These are phyloP conservation scores for Uncinocarpus reesii DNA, from an alignment of 2,329 filamentous ascomycete species.

Conservation along the genomic window DNA sequence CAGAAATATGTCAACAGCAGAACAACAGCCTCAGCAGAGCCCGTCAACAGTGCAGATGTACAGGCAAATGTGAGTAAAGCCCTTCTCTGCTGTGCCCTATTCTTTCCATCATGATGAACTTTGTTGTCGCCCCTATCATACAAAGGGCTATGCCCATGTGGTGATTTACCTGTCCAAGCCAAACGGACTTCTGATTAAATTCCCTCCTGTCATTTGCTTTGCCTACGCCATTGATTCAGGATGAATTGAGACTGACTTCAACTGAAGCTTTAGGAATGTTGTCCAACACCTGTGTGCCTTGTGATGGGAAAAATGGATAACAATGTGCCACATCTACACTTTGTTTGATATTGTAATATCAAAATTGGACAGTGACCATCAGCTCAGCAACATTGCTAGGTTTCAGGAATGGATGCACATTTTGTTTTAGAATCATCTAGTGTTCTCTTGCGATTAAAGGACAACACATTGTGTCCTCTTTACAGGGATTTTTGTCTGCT, in stretches of 20 bases:
- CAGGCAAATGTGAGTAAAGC: slow-evolving; percentile 22
- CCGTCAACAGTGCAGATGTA: not conserved
- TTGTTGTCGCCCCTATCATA: slow-evolving; percentile 56
- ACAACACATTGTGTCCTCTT: no score
- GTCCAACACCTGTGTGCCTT: not conserved
- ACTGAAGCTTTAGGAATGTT: not conserved
- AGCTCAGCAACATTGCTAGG: no score
- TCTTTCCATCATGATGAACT: slow-evolving; percentile 44
- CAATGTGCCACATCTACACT: no score
- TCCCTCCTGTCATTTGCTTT: not conserved
- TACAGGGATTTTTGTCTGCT: not conserved
- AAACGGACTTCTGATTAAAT: slow-evolving; percentile 51
- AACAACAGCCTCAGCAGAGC: not conserved
- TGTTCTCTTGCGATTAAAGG: no score
- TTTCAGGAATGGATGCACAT: no score
- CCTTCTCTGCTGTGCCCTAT: slow-evolving; percentile 12
- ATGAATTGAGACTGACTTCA: not conserved
- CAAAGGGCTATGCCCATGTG: slow-evolving; percentile 31
- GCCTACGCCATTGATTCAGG: not conserved
- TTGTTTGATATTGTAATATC: not conserved
- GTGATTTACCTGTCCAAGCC: slow-evolving; percentile 53
- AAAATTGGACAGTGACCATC: no score
- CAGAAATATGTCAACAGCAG: not conserved
- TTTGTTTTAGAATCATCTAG: not conserved
- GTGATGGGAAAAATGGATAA: not conserved